Percentiles rank a stretch among this genome's conserved stretches.
phyloP scores from a whole-genome alignment of 371 early-diverging fungal genomes.

The Mortierella sp. region DNA sequence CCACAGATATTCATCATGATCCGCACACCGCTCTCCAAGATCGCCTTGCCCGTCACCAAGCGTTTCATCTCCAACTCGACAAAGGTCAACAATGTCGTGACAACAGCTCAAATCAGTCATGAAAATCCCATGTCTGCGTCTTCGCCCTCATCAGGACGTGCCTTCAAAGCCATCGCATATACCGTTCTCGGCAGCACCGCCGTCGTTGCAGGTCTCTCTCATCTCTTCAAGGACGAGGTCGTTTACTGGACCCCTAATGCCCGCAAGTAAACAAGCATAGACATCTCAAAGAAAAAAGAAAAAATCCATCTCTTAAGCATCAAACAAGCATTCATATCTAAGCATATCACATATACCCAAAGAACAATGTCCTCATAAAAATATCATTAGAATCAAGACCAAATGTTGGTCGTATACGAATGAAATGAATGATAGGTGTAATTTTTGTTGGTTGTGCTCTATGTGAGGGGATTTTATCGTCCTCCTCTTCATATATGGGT shows the following conservation, averaged over 20 bases:
- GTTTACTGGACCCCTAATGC: constrained; percentile 54
- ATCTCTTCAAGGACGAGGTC: constrained; percentile 46
- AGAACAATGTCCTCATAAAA: too few species aligned
- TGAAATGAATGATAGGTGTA: too few species aligned
- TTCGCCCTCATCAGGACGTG: constrained; percentile 10
- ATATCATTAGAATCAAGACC: too few species aligned
- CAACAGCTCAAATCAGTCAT: background rate
- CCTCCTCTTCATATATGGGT: background rate
- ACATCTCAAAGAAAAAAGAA: background rate
- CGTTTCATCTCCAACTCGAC: background rate
- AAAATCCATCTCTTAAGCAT: too few species aligned
- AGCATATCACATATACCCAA: background rate
- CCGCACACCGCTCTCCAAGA: background rate
- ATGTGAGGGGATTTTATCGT: background rate
- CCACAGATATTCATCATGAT: background rate
- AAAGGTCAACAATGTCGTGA: background rate
- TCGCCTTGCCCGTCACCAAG: background rate
- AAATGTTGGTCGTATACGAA: too few species aligned
- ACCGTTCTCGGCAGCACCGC: constrained; percentile 25
- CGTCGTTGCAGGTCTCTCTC: constrained; percentile 31
- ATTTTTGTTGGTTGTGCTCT: too few species aligned
- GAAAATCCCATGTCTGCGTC: background rate
- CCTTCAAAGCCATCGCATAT: constrained; percentile 40
- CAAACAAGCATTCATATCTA: too few species aligned
- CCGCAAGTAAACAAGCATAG: constrained; percentile 29